These are phyloP conservation scores for Zygotorulaspora sp. DNA, from an alignment of 805 yeast genomes.

Conservation along the genomic window DNA sequence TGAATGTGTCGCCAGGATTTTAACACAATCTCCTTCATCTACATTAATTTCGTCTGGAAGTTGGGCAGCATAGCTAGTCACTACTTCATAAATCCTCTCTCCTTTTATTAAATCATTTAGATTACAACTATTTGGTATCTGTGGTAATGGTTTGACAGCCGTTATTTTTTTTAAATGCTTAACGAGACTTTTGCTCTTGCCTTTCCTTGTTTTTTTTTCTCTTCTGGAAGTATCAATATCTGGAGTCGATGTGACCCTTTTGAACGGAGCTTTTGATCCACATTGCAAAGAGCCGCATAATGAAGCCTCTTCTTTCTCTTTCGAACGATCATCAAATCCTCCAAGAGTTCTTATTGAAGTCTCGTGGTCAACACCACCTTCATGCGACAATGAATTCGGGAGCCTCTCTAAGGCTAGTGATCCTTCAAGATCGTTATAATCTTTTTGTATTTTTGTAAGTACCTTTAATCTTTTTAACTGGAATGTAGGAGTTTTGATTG, in stretches of 20 bases:
- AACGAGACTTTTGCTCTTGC: conserved; percentile 11
- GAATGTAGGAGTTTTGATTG: conserved; percentile 23
- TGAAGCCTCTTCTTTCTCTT: background rate
- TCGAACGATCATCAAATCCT: background rate
- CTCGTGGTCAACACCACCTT: background rate
- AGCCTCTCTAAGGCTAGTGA: conserved; percentile 21
- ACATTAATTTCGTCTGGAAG: conserved; percentile 38
- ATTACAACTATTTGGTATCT: conserved; percentile 16
- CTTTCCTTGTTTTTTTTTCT: conserved; percentile 4
- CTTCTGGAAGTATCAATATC: conserved; percentile 6
- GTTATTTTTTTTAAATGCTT: conserved; percentile 16
- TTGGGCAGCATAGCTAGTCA: conserved; percentile 28
- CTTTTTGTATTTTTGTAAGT: conserved; percentile 22
- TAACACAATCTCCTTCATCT: conserved; percentile 32
- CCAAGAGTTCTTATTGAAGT: background rate
- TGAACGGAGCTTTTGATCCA: background rate
- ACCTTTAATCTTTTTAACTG: conserved; percentile 29
- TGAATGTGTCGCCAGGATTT: conserved; percentile 38
- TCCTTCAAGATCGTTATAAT: conserved; percentile 10
- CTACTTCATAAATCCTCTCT: conserved; percentile 21
- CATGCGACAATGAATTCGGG: conserved; percentile 21
- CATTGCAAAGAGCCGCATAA: conserved; percentile 17
- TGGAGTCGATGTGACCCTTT: background rate
- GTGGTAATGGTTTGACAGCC: conserved; percentile 23
- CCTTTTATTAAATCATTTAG: conserved; percentile 3